These are phyloP conservation scores for Fusarium sp. DNA, from an alignment of 2,329 filamentous ascomycete species.

Conservation along the genomic window DNA sequence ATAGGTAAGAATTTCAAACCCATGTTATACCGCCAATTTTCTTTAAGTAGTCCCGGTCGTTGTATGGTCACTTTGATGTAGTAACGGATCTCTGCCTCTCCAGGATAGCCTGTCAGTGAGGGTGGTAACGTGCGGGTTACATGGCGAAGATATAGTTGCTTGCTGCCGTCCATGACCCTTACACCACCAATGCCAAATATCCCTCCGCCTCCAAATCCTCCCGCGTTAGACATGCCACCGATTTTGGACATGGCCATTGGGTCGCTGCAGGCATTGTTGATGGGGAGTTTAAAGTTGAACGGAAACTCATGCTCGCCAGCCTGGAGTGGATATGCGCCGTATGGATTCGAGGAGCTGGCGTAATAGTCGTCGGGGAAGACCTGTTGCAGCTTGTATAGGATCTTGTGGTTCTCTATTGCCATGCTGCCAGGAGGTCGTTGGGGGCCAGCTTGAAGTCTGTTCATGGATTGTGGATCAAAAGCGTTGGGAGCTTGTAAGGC, in stretches of 20 bases:
- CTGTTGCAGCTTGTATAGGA: constrained; percentile 78
- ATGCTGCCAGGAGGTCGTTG: constrained; percentile 55
- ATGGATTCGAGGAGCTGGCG: constrained; percentile 53
- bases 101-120: constrained; percentile 86
- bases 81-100: constrained; percentile 90
- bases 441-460: constrained; percentile 40
- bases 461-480: constrained; percentile 56
- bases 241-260: constrained; percentile 64
- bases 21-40: constrained; percentile 78
- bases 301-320: constrained; percentile 80
- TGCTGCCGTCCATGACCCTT: constrained; percentile 71
- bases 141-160: constrained; percentile 73
- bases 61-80: constrained; percentile 96
- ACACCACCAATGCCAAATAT: constrained; percentile 64
- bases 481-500: constrained; percentile 65
- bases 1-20: constrained; percentile 92
- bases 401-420: constrained; percentile 72
- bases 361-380: constrained; percentile 74
- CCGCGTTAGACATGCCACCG: constrained; percentile 64
- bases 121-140: constrained; percentile 89
- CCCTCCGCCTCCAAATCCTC: constrained; percentile 61
- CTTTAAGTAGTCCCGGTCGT: constrained; percentile 87
- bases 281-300: constrained; percentile 80
- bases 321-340: constrained; percentile 68
- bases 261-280: constrained; percentile 78